A percentile compares a stretch with the other conserved stretches of the same genome.
Conservation (phyloP, 116 monocot species). For the Phalaenopsis hybrid region DNA sequence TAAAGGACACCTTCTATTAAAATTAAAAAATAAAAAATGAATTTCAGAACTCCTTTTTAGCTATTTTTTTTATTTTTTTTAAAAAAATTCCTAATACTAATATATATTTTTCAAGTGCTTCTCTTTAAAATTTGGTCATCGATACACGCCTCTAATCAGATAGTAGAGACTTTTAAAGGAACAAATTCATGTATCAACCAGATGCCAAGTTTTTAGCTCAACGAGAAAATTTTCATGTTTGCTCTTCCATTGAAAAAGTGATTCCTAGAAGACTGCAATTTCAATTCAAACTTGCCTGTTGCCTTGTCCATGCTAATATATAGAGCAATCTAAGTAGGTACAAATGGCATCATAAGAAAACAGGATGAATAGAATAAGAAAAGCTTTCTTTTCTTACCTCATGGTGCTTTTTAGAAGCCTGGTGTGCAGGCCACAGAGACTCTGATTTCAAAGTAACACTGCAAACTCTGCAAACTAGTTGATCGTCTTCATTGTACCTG, state of each 20-base stretch:
- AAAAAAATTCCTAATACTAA: too few species aligned
- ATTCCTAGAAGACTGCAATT: not conserved
- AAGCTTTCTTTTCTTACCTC: constrained; percentile 40
- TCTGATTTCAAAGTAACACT: constrained; percentile 80
- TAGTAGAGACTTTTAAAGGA: not conserved
- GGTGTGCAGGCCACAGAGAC: constrained; percentile 79
- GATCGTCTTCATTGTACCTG: constrained; percentile 85
- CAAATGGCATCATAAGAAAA: not conserved
- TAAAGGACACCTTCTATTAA: too few species aligned
- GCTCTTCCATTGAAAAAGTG: not conserved
- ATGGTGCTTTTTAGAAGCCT: constrained; percentile 81
- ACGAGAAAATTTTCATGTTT: not conserved
- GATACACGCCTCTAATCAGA: too few species aligned
- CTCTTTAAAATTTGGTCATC: too few species aligned
- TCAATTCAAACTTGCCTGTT: not conserved
- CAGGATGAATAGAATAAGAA: not conserved
- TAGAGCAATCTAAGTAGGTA: not conserved
- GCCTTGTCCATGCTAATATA: not conserved
- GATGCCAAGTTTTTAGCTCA: not conserved
- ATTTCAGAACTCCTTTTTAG: too few species aligned
- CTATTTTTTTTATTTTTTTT: too few species aligned
- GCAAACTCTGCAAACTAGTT: constrained; percentile 86
- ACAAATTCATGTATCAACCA: not conserved
- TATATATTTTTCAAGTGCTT: too few species aligned
- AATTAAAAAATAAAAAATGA: too few species aligned